Evolutionary conservation across 2,329 filamentous ascomycete species (phyloP), one percentile per base, ranked within the genome.

Genomic region (Cladorrhinum sp.): DNA sequence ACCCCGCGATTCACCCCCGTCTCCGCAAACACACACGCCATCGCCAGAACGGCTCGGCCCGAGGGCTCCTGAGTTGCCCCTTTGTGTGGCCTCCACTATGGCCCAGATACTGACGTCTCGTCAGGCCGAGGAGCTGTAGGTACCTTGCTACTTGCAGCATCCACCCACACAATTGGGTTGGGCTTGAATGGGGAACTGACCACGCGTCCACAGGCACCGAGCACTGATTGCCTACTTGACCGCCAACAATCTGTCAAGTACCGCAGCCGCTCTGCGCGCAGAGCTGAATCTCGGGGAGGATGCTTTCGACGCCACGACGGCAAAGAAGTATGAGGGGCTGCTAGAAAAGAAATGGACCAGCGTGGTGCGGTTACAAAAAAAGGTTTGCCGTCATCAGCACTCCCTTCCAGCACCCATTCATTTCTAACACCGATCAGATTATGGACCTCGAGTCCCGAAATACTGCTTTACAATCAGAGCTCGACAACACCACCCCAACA

Each of bases 281-380:
- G 93, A 97, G 75, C 78, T 91, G n/a, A 82, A 83, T 58, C 82
- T 96, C 3, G 83, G 86, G 55, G 85, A 90, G 66, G 77, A 84
- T 58, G 77, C 78, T 52, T 93, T 96, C 69, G 92, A 96, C 72
- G 81, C 90, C 64, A 83, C 85, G 18, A 96, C 91, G 20, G 84
- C 88, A 56, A 96, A 96, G 80, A 96, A 96, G 77, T 98, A 97
- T 78, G 92, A 96, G 76, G 90, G 91, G 1, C 77, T 98, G 25
- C 77, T 98, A 67, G 93, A 98, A 81, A 97, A 96, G 84, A 98
- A 98, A 80, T 98, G 93, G 93, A 98, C 93, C 20, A 95, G 92
- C 70, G 90, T 98, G 25, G 92, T 97, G 70, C 85, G 93, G 63
- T 76, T 98, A 74, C 93, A 98, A 77, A 97, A 96, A 77, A 98